Evolutionary conservation across 2,329 filamentous ascomycete genomes (phyloP).

Genomic region (Byssochlamys sp.): DNA sequence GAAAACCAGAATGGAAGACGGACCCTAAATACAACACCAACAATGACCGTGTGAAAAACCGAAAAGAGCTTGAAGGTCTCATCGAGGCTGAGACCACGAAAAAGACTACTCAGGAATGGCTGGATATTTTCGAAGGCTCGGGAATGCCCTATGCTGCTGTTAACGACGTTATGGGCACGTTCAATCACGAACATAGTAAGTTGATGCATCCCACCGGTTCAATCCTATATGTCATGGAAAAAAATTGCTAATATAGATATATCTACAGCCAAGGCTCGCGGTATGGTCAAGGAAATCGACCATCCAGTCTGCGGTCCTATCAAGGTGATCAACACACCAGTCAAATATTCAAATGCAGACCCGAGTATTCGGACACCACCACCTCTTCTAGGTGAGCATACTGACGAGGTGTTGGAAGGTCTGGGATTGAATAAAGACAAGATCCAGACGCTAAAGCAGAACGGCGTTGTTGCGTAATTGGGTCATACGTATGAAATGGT

Average conservation of each 20-base stretch:
- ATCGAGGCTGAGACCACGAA: slow-evolving; percentile 24
- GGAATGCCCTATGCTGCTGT: slow-evolving; percentile 35
- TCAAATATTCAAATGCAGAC: slow-evolving; percentile 73
- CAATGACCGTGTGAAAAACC: slow-evolving; percentile 48
- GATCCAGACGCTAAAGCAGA: slow-evolving; percentile 49
- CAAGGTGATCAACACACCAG: slow-evolving; percentile 75
- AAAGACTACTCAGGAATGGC: slow-evolving; percentile 35
- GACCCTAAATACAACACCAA: slow-evolving; percentile 54
- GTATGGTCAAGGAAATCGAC: slow-evolving; percentile 75
- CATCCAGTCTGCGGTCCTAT: slow-evolving; percentile 69
- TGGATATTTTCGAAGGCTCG: slow-evolving; percentile 31
- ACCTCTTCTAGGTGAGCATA: slow-evolving; percentile 72
- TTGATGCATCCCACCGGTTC: background rate
- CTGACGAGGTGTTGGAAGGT: slow-evolving; percentile 59
- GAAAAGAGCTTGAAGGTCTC: slow-evolving; percentile 27
- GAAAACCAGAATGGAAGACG: slow-evolving; percentile 50
- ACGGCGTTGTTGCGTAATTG: slow-evolving; percentile 51
- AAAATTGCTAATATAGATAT: background rate
- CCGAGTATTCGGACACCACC: slow-evolving; percentile 64
- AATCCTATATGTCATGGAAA: background rate
- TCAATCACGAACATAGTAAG: slow-evolving; percentile 1
- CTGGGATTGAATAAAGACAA: slow-evolving; percentile 48
- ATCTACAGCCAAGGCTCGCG: slow-evolving; percentile 50
- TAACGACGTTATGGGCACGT: background rate
- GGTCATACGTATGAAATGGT: background rate